phyloP scores from a whole-genome alignment of 2,329 filamentous ascomycete genomes.

The Botrytis pseudocinerea region DNA sequence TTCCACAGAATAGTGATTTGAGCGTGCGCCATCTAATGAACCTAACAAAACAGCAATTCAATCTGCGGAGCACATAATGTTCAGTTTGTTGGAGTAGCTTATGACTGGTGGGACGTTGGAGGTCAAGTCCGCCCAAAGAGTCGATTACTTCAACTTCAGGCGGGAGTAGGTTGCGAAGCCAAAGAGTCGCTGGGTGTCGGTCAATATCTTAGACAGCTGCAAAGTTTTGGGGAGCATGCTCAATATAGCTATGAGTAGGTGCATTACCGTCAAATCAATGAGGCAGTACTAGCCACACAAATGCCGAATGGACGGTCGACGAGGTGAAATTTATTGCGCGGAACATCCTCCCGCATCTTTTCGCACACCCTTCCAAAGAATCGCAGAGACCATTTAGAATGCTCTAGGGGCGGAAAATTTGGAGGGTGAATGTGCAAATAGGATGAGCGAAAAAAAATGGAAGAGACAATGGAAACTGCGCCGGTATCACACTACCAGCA shows the following conservation, averaged over 20 bases:
- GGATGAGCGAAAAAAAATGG: not conserved
- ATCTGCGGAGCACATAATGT: not conserved
- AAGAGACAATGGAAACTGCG: not conserved
- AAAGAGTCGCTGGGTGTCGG: not conserved
- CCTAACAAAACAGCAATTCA: not conserved
- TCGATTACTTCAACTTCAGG: not conserved
- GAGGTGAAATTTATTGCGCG: not conserved
- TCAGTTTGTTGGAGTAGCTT: not conserved
- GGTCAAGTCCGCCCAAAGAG: not conserved
- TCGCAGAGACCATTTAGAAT: not conserved
- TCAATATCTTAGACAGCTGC: too few relatives aligned
- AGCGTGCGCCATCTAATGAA: not conserved
- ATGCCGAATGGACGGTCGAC: not conserved
- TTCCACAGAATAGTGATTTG: not conserved
- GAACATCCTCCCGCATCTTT: not conserved
- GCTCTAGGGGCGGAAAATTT: not conserved
- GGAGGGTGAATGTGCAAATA: not conserved
- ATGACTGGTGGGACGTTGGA: not conserved
- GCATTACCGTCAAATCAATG: not conserved
- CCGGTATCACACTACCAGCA: not conserved
- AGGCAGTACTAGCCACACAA: not conserved
- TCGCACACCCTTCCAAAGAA: not conserved
- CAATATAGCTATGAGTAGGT: not conserved
- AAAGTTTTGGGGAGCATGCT: not conserved
- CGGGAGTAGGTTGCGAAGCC: not conserved